Conservation (phyloP, 1,284 basidiomycete species). For the Leccinum pachyderme region DNA sequence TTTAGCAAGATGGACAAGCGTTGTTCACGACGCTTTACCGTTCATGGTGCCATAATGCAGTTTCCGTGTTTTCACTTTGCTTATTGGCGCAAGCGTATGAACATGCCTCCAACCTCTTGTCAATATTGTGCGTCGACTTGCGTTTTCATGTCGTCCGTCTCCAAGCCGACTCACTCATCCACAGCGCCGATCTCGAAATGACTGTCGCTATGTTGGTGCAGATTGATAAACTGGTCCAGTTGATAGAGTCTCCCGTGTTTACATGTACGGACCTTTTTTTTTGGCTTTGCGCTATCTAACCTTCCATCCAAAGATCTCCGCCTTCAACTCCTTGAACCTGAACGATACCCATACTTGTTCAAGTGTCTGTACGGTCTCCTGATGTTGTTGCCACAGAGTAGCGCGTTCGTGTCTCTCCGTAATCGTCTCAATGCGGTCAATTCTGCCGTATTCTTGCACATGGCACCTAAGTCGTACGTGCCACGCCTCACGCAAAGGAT, state of each 20-base stretch:
- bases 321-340: constrained; percentile 94
- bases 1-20: constrained; percentile 87
- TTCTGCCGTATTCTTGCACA: constrained; percentile 90
- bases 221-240: constrained; percentile 96
- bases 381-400: constrained; percentile 97
- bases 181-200: constrained; percentile 92
- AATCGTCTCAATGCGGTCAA: constrained; percentile 95
- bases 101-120: constrained; percentile 95
- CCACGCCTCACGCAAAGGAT: neutral
- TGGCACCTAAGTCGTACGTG: constrained; percentile 75
- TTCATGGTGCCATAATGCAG: constrained; percentile 99
- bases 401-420: constrained; percentile 92
- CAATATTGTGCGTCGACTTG: constrained; percentile 77
- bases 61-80: constrained; percentile 94
- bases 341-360: constrained; percentile 93
- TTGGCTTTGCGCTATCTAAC: constrained; percentile 4
- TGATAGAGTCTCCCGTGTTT: constrained; percentile 98
- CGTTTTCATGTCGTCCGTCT: neutral
- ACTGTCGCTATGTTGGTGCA: constrained; percentile 95
- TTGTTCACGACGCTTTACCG: constrained; percentile 92
- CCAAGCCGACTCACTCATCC: constrained; percentile 6
- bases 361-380: constrained; percentile 97
- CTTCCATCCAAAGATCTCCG: constrained; percentile 69
- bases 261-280: constrained; percentile 63
- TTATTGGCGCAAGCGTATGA: constrained; percentile 97